Conservation (phyloP, 257 asterid genomes). For the Salvia miltiorrhiza region DNA sequence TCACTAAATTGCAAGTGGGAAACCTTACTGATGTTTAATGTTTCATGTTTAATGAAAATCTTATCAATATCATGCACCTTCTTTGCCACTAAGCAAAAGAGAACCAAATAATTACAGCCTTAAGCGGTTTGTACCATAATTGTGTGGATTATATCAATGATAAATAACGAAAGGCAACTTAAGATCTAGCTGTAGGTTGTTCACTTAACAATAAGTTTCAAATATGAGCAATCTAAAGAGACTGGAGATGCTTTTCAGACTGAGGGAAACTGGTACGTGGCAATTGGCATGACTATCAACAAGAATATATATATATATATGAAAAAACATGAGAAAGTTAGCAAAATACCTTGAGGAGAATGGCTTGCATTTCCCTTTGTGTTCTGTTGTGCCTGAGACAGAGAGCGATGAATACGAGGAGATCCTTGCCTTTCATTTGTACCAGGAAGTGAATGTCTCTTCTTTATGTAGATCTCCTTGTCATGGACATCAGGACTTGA, state of each 20-base stretch:
- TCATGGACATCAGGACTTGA: constrained; percentile 90
- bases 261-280: neutral
- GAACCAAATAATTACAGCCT: neutral
- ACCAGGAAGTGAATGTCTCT: constrained; percentile 84
- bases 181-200: constrained; percentile 7
- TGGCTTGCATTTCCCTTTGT: constrained; percentile 61
- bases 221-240: neutral
- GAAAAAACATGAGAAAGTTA: constrained; percentile 9
- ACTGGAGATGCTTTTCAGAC: neutral
- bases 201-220: neutral
- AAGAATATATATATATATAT: neutral
- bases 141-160: neutral
- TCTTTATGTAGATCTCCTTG: constrained; percentile 61
- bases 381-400: constrained; percentile 69
- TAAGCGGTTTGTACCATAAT: neutral
- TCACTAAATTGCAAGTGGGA: neutral
- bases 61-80: neutral
- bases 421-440: constrained; percentile 78
- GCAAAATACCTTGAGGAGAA: constrained; percentile 80
- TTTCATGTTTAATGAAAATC: neutral
- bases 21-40: neutral
- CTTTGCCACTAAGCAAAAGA: neutral
- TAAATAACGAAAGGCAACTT: neutral
- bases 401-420: constrained; percentile 69
- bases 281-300: neutral